These are phyloP conservation scores for Puccinia polysora DNA, from an alignment of 1,284 basidiomycete genomes.

Conservation along the genomic window DNA sequence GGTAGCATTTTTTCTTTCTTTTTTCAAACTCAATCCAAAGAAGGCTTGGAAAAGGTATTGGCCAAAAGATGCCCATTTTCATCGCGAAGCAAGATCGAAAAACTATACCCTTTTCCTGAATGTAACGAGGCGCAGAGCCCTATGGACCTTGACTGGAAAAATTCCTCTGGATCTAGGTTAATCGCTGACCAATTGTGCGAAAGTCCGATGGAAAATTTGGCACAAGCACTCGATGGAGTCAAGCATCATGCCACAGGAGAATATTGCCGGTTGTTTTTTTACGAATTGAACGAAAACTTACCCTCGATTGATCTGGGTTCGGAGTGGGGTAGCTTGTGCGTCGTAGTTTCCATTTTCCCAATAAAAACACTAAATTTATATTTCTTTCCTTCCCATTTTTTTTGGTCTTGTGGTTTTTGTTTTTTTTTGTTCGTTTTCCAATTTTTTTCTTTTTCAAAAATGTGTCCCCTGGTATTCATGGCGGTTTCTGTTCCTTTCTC, in stretches of 20 bases:
- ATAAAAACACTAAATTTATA: no score
- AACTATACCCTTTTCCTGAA: conserved; percentile 14
- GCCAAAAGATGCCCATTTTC: conserved; percentile 13
- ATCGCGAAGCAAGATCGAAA: conserved; percentile 14
- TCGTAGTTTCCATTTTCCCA: no score
- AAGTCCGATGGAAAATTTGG: conserved; percentile 26
- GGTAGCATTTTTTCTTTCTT: conserved; percentile 35
- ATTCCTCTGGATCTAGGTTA: background rate
- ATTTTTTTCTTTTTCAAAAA: no score
- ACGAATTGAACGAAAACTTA: conserved; percentile 21
- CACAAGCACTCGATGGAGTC: conserved; percentile 12
- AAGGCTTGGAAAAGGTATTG: conserved; percentile 20
- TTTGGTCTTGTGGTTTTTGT: no score
- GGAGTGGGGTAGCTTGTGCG: conserved; percentile 29
- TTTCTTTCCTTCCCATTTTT: no score
- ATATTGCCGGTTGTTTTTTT: conserved; percentile 22
- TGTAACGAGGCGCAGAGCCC: background rate
- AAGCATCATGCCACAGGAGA: conserved; percentile 20
- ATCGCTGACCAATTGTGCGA: conserved; percentile 20
- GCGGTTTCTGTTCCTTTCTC: background rate
- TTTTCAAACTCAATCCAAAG: conserved; percentile 18
- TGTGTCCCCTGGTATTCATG: background rate
- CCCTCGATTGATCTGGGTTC: conserved; percentile 15
- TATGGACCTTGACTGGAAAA: conserved; percentile 14
- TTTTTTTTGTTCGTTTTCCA: no score